A percentile compares a stretch with the other conserved stretches of the same genome.
These are phyloP conservation scores for Fusarium sp. DNA, from an alignment of 2,329 filamentous ascomycete genomes.

Conservation along the genomic window DNA sequence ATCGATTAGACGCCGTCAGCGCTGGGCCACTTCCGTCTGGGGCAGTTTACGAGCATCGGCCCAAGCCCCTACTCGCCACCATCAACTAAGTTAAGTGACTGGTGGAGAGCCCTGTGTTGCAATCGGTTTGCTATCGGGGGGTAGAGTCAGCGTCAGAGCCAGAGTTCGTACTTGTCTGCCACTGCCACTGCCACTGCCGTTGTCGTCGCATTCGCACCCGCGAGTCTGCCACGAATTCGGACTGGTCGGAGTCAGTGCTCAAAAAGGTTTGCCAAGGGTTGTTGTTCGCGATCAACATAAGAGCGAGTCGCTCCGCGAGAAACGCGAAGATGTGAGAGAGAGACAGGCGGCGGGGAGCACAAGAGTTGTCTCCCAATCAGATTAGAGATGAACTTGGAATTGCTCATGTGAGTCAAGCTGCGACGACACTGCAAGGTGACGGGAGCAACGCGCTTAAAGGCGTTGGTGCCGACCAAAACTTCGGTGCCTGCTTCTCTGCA, in stretches of 20 bases:
- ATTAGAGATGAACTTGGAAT: neutral
- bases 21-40: slow-evolving; percentile 14
- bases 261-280: slow-evolving; percentile 1
- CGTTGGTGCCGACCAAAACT: slow-evolving; percentile 6
- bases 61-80: slow-evolving; percentile 32
- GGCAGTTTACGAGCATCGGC: slow-evolving; percentile 28
- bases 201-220: neutral
- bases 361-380: neutral
- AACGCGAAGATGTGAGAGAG: neutral
- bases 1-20: slow-evolving; percentile 45
- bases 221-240: neutral
- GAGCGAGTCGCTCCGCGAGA: slow-evolving; percentile 1
- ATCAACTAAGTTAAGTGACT: neutral
- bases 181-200: neutral
- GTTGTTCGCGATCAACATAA: neutral
- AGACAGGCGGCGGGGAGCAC: neutral
- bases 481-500: slow-evolving; percentile 31
- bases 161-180: neutral
- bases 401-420: neutral
- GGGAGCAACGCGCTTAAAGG: slow-evolving; percentile 19
- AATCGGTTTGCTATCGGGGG: slow-evolving; percentile 22
- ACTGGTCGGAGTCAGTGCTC: neutral
- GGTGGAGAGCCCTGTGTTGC: slow-evolving; percentile 24
- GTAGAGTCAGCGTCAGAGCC: slow-evolving; percentile 1
- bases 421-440: neutral